phyloP scores from a whole-genome alignment of 2,329 filamentous ascomycete genomes.

The Penicillium sp. region DNA sequence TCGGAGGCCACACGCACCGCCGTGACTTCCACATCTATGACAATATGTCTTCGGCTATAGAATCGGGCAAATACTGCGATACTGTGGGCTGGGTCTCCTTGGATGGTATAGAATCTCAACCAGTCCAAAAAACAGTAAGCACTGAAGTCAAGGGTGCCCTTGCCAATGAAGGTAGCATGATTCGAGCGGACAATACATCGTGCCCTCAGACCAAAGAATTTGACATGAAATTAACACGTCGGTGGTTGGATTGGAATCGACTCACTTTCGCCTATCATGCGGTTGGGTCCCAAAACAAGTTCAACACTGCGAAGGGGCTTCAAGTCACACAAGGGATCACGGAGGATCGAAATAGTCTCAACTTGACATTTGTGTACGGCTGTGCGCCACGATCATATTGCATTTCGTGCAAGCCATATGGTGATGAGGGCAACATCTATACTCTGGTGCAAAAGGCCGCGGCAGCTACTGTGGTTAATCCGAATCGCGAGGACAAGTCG shows the following conservation, averaged over 20 bases:
- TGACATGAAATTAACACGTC: conserved; percentile 41
- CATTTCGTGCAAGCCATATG: conserved; percentile 47
- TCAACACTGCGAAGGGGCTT: conserved; percentile 53
- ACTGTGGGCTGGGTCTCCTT: conserved; percentile 68
- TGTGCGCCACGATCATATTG: conserved; percentile 64
- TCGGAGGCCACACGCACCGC: conserved; percentile 66
- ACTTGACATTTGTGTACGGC: conserved; percentile 59
- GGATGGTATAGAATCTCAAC: conserved; percentile 55
- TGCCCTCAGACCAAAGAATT: conserved; percentile 45
- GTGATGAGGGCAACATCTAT: conserved; percentile 55
- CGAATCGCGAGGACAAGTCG: conserved; percentile 51
- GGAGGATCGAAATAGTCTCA: conserved; percentile 52
- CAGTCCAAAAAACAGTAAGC: conserved; percentile 44
- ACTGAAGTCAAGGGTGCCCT: conserved; percentile 16
- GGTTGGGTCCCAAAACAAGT: conserved; percentile 49
- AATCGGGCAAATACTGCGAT: conserved; percentile 68
- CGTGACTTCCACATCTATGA: conserved; percentile 67
- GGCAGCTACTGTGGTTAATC: conserved; percentile 54
- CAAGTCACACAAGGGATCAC: conserved; percentile 54
- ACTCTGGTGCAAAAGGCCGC: conserved; percentile 52
- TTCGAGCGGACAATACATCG: background rate
- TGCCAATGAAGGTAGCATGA: background rate
- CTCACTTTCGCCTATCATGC: conserved; percentile 66
- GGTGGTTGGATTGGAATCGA: conserved; percentile 70
- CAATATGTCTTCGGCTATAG: conserved; percentile 60